phyloP scores from a whole-genome alignment of 139 green algal genomes.

The Tetradesmus obliquus region DNA sequence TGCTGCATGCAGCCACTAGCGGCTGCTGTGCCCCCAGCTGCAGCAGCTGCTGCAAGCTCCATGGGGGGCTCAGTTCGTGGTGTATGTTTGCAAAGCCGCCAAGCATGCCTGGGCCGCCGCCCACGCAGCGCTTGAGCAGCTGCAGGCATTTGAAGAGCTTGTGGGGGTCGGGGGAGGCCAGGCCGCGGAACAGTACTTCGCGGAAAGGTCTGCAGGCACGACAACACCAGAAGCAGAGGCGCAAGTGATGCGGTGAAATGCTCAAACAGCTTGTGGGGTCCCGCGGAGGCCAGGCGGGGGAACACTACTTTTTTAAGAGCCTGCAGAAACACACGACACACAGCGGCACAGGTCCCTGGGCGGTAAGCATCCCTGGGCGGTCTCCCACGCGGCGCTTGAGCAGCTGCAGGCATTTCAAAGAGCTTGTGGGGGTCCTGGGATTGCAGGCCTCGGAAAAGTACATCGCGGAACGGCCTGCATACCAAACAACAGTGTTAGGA shows the following conservation, averaged over 20 bases:
- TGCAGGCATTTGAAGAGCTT: slow-evolving; percentile 21
- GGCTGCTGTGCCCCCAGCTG: neutral
- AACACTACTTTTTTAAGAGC: too few species aligned
- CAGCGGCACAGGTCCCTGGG: too few species aligned
- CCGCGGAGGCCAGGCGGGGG: too few species aligned
- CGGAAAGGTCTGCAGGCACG: neutral
- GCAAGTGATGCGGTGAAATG: too few species aligned
- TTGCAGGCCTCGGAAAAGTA: too few species aligned
- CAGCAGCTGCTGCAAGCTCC: slow-evolving; percentile 6
- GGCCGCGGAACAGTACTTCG: neutral
- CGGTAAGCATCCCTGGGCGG: neutral
- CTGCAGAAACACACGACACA: too few species aligned
- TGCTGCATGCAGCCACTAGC: slow-evolving; percentile 24
- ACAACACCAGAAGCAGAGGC: too few species aligned
- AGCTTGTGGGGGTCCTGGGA: too few species aligned
- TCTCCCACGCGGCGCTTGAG: slow-evolving; percentile 4
- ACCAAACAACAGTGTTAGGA: too few species aligned
- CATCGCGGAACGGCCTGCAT: too few species aligned
- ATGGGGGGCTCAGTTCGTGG: neutral
- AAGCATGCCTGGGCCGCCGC: neutral
- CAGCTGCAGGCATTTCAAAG: slow-evolving; percentile 8
- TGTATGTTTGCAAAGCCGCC: neutral
- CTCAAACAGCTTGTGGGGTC: too few species aligned
- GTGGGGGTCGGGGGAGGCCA: neutral
- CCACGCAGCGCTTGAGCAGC: slow-evolving; percentile 25